phyloP scores from a whole-genome alignment of 2,329 filamentous ascomycete species.

The Penicillium sp. region DNA sequence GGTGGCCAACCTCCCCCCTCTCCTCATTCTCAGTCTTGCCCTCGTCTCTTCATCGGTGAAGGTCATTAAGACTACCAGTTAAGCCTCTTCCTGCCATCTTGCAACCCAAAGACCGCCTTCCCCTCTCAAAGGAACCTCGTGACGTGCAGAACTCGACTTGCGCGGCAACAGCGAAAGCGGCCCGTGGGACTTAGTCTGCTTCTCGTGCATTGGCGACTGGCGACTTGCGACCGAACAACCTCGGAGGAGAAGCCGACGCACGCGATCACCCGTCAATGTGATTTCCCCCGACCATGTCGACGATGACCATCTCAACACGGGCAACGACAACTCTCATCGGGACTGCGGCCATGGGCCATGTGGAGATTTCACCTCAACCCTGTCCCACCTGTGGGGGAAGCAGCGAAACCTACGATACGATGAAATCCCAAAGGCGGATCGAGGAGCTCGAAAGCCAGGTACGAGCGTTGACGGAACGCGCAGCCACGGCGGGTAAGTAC shows the following conservation, averaged over 20 bases:
- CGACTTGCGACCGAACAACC: conserved; percentile 3
- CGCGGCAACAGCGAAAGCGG: no score
- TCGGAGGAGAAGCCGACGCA: conserved; percentile 8
- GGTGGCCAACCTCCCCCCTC: no score
- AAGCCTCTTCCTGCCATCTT: no score
- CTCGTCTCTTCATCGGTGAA: no score
- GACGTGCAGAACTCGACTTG: no score
- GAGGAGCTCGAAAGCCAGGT: conserved; percentile 53
- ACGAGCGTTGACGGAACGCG: conserved; percentile 47
- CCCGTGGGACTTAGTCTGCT: no score
- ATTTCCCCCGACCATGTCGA: conserved; percentile 23
- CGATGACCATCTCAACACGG: conserved; percentile 14
- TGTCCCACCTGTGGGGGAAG: conserved; percentile 40
- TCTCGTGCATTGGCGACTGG: neutral
- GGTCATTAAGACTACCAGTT: no score
- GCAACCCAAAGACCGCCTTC: no score
- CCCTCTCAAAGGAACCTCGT: no score
- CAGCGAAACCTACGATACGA: conserved; percentile 19
- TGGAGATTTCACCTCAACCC: conserved; percentile 18
- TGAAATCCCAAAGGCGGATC: conserved; percentile 38
- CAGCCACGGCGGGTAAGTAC: conserved; percentile 48
- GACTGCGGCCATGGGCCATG: conserved; percentile 24
- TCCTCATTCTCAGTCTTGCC: no score
- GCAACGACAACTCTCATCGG: conserved; percentile 20
- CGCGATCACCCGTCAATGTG: no score